Evolutionary conservation across 2,329 filamentous ascomycete species (phyloP), one percentile per base, ranked within the genome.

Genomic region (Rhynchosporium agropyri): DNA sequence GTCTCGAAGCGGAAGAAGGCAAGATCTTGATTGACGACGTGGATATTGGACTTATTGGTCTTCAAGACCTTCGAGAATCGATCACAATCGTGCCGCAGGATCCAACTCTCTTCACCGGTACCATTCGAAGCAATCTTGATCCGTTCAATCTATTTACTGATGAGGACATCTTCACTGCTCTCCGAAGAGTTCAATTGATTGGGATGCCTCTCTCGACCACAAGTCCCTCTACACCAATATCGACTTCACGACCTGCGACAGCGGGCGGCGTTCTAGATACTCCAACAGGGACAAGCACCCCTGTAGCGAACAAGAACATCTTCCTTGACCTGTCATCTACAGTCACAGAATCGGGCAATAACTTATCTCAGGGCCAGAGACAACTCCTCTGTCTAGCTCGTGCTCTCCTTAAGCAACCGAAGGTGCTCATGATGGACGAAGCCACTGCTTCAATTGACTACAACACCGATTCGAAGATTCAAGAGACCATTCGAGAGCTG

Each of bases 71-170:
- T 71, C 90, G 95, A 61, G 90, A 96, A 77, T 89, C 91, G 53
- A 96, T 99, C 71, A 97, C 96, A 0, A 98, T 99, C 77, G 95
- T 99, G 62, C 95, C 95, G 33, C 95, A 99, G 79, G 95, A 99
- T 74, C 95, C 91, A 60, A 98, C 94, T 0, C 82, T 98, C 0
- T 98, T 98, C 77, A 93, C 88, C 13, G 94, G 94, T 68, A 97
- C 93, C 0, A 90, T 98, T 66, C 86, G 94, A 66, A 92, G 82
- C 75, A 99, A 99, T 74, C 83, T 99, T 28, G 95, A 99, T 75
- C 95, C 95, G 0, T 99, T 99, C 76, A 83, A 87, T 15, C 79
- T 90, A 43, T 97, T 96, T 77, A 92, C 89, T 0, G 92, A 99
- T 71, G 91, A 95, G 66, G 86, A 97, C 69, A 90, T 99, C 53